Percentiles rank a stretch among this genome's conserved stretches.
Conservation (phyloP, 2,329 filamentous ascomycete genomes). For the Ilyonectria robusta region DNA sequence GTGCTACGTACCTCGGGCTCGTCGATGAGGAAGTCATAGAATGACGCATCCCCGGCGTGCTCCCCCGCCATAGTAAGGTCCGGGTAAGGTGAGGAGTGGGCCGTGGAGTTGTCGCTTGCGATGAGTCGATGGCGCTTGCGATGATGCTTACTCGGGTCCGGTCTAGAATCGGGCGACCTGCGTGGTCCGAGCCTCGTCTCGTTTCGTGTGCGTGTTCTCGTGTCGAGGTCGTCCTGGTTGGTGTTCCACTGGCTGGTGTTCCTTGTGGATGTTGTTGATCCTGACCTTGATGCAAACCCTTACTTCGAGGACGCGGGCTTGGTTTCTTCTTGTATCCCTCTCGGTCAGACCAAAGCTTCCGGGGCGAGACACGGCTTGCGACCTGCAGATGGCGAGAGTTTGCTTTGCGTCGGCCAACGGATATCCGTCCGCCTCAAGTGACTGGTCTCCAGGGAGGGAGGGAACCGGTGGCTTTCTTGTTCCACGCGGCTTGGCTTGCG, state of each 20-base stretch:
- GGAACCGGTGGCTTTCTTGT: constrained; percentile 20
- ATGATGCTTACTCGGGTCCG: constrained; percentile 23
- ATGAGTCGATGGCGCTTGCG: neutral
- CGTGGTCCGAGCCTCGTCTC: constrained; percentile 14
- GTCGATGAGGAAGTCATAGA: constrained; percentile 50
- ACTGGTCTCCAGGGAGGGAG: constrained; percentile 8
- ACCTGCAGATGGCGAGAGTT: constrained; percentile 15
- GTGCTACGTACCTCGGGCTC: constrained; percentile 45
- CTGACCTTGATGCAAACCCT: neutral
- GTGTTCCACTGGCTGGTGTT: neutral
- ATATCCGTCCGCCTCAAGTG: constrained; percentile 9
- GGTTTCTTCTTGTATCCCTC: constrained; percentile 23
- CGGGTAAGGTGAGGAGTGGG: constrained; percentile 21
- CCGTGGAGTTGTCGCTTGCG: neutral
- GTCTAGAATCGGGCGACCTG: neutral
- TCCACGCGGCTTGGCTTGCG: neutral
- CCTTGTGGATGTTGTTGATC: constrained; percentile 16
- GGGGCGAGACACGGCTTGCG: constrained; percentile 18
- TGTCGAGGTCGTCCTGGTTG: constrained; percentile 11
- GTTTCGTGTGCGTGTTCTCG: constrained; percentile 13
- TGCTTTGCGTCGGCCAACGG: constrained; percentile 13
- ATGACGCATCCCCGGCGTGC: constrained; percentile 44
- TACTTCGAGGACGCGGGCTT: constrained; percentile 11
- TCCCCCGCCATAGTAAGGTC: constrained; percentile 42
- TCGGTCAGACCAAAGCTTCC: neutral